Base-by-base conservation (phyloP, 1,284 basidiomycete genomes). In the Irpex sp. region DNA sequence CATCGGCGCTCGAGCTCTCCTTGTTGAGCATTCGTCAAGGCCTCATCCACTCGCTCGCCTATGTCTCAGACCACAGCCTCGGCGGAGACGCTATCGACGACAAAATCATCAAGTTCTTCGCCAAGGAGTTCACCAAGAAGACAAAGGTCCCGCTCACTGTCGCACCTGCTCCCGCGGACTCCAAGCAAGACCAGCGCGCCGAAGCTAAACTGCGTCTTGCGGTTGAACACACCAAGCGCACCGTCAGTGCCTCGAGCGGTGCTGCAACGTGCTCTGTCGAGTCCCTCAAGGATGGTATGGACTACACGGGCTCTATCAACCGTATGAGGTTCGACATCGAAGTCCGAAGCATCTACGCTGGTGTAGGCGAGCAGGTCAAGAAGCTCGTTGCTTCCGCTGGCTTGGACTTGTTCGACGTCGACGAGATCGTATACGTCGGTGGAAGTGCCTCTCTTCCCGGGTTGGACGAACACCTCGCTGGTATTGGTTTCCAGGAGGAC, bases 121-220 rank as follows among this genome's bases (percentile, higher is more conserved):
- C 94, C 61, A 92, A 96, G 75, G 97, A 99, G 72, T 99, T 99
- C 76, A 93, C 93, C 61, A 98, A 98, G 78, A 99, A 98, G 83
- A 96, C 91, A 48, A 96, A 96, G 78, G 85, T 86, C 26, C 80
- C 89, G 0, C 82, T 98, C 48, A 78, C 83, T 13, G 88, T 85
- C 67, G 81, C 84, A 48, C 88, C 90, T 44, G 54, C 54, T 9
- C 54, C 54, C 15, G 77, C 85, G 17, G 76, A 78, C 4, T 79
- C 85, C n/a, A 71, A 80, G 9, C 77, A 79, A 57, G 92, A 96
- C 77, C 86, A 88, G 73, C 92, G 97, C 21, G 95, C 97, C 3
- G 93, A 96, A 74, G 93, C 95, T 58, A 98, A 97, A 76, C 86
- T 99, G 49, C 85, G 93, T 34, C 88, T 98, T 59, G 95, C 96